Conservation (phyloP, 139 green algal genomes). For the Chlamydomonas urium region DNA sequence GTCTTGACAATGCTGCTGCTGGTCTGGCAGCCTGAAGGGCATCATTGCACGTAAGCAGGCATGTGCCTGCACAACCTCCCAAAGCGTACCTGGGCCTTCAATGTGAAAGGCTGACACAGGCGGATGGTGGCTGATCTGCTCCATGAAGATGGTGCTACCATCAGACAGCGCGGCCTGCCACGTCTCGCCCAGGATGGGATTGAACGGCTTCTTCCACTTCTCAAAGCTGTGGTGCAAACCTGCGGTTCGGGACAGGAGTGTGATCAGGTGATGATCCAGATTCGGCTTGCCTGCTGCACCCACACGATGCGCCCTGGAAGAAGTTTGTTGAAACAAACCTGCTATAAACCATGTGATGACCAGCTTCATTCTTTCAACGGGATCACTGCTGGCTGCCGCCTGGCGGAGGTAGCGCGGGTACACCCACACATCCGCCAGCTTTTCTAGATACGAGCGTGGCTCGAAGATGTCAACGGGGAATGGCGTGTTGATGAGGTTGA, state of each 20-base stretch:
- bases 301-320: no score
- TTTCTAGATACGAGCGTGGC: constrained; percentile 79
- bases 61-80: no score
- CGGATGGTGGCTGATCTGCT: constrained; percentile 80
- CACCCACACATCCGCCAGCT: constrained; percentile 78
- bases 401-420: constrained; percentile 41
- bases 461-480: constrained; percentile 85
- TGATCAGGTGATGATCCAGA: no score
- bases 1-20: no score
- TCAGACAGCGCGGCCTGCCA: constrained; percentile 65
- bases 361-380: constrained; percentile 65
- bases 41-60: neutral
- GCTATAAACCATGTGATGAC: constrained; percentile 71
- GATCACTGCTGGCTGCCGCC: constrained; percentile 47
- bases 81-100: constrained; percentile 53
- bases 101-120: constrained; percentile 76
- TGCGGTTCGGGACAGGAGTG: no score
- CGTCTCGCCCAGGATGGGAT: constrained; percentile 85
- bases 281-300: no score
- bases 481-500: constrained; percentile 79
- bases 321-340: no score
- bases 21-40: no score
- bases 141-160: constrained; percentile 63
- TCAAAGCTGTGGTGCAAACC: constrained; percentile 50
- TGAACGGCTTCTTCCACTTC: constrained; percentile 83